Conservation (phyloP, 2,329 filamentous ascomycete species). For the Aspergillus quadrilineatus region DNA sequence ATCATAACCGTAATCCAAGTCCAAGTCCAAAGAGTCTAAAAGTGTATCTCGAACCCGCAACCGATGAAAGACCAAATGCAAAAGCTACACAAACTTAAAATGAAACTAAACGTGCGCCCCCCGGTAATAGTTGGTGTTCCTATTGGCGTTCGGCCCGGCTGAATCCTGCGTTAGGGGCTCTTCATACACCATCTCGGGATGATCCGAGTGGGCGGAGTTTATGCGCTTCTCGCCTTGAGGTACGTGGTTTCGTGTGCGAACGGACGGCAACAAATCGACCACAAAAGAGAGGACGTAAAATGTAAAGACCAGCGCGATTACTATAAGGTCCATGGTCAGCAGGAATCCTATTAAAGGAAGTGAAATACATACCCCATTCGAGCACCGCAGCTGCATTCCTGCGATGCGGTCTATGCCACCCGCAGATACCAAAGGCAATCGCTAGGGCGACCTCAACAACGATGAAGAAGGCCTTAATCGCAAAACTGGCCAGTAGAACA, state of each 20-base stretch:
- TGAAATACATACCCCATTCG: slow-evolving; percentile 59
- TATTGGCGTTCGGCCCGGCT: slow-evolving; percentile 32
- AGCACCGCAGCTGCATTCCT: slow-evolving; percentile 72
- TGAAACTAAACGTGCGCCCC: slow-evolving; percentile 26
- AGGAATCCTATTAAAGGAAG: background rate
- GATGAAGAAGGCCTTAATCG: slow-evolving; percentile 83
- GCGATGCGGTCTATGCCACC: slow-evolving; percentile 25
- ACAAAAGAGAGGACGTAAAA: slow-evolving; percentile 85
- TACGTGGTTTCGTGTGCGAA: slow-evolving; percentile 56
- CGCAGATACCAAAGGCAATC: slow-evolving; percentile 62
- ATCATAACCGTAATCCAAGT: background rate
- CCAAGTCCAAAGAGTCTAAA: background rate
- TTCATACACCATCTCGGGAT: slow-evolving; percentile 29
- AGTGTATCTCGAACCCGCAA: background rate
- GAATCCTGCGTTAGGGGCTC: slow-evolving; percentile 42
- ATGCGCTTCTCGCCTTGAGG: slow-evolving; percentile 43
- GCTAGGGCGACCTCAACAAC: slow-evolving; percentile 71
- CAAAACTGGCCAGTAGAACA: slow-evolving; percentile 76
- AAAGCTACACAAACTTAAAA: background rate
- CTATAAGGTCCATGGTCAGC: slow-evolving; percentile 17
- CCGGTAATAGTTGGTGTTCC: slow-evolving; percentile 31
- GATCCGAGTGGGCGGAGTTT: slow-evolving; percentile 23
- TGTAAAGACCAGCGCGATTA: slow-evolving; percentile 79
- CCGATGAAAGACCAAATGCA: background rate
- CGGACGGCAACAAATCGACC: slow-evolving; percentile 80